These are phyloP conservation scores for Taxillus chinensis DNA, from an alignment of 164 flowering plant genomes.

Conservation along the genomic window DNA sequence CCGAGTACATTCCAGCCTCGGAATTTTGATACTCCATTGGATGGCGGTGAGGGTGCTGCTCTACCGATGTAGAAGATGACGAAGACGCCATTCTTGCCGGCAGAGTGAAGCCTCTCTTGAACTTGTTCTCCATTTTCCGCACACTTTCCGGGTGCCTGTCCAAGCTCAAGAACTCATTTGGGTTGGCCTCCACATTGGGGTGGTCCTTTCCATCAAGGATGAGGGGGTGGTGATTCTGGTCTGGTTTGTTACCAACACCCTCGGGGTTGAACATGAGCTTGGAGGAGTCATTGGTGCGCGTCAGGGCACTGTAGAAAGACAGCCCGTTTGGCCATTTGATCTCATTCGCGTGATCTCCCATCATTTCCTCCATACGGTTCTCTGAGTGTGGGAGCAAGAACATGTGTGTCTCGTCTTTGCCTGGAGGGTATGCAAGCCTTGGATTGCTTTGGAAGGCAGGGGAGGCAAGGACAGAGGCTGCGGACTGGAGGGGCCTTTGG, in stretches of 20 bases:
- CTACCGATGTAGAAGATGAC: constrained; percentile 58
- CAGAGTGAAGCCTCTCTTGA: constrained; percentile 80
- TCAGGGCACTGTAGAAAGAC: constrained; percentile 71
- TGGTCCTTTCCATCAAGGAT: constrained; percentile 25
- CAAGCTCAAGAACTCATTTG: constrained; percentile 69
- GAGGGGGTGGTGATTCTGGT: constrained; percentile 26
- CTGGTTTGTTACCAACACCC: constrained; percentile 42
- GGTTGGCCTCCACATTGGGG: constrained; percentile 30
- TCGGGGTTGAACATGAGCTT: constrained; percentile 63
- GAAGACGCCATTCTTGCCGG: constrained; percentile 72
- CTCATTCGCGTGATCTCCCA: constrained; percentile 65
- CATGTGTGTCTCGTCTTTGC: constrained; percentile 70
- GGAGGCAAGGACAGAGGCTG: constrained; percentile 33
- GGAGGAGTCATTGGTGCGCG: constrained; percentile 52
- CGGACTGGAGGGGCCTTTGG: constrained; percentile 50
- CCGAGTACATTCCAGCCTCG: constrained; percentile 64
- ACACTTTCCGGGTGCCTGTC: constrained; percentile 44
- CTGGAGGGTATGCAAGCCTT: constrained; percentile 44
- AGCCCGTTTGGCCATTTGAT: constrained; percentile 96
- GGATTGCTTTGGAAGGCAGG: constrained; percentile 43
- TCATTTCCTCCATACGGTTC: constrained; percentile 60
- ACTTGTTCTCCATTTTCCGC: constrained; percentile 61
- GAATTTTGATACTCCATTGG: constrained; percentile 38
- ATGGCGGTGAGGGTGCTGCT: constrained; percentile 41
- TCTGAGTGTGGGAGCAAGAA: constrained; percentile 72